Evolutionary conservation across 2,329 filamentous ascomycete genomes (phyloP).

Genomic region (Trichoderma sp.): DNA sequence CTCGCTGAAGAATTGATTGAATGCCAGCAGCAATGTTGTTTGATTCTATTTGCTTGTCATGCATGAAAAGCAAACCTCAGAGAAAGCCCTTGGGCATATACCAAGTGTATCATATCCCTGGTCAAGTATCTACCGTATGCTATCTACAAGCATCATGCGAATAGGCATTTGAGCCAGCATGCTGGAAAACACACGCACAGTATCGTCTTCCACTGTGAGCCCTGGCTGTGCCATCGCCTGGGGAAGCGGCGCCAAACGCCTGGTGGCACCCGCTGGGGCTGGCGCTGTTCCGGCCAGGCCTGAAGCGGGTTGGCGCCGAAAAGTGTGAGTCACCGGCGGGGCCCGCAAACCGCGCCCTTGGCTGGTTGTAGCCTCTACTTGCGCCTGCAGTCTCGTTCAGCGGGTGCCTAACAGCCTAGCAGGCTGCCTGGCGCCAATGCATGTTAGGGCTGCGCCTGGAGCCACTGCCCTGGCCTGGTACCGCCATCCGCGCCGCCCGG

Average conservation of each 20-base stretch:
- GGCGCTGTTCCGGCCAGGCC: slow-evolving; percentile 36
- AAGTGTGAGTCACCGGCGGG: slow-evolving; percentile 44
- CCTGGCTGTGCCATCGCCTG: slow-evolving; percentile 10
- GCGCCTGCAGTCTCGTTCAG: not conserved
- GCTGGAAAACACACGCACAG: not conserved
- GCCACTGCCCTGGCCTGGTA: slow-evolving; percentile 28
- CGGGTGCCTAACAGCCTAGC: slow-evolving; percentile 25
- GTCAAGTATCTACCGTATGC: not conserved
- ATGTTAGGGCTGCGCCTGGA: slow-evolving; percentile 21
- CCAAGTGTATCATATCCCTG: not conserved
- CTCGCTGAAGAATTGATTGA: not conserved
- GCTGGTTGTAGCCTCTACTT: slow-evolving; percentile 25
- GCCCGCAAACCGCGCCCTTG: slow-evolving; percentile 36
- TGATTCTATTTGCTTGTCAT: no score
- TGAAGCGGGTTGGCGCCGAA: slow-evolving; percentile 37
- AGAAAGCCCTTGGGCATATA: not conserved
- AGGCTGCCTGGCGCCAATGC: slow-evolving; percentile 1
- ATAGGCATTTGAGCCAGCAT: not conserved
- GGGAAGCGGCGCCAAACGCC: slow-evolving; percentile 20
- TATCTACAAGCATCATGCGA: not conserved
- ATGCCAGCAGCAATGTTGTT: not conserved
- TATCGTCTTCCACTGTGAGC: not conserved
- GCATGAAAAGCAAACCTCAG: not conserved
- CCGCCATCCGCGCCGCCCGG: slow-evolving; percentile 22
- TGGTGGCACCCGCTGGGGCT: slow-evolving; percentile 29